phyloP scores from a whole-genome alignment of 352 stramenopile genomes.

The Phytophthora capsici region DNA sequence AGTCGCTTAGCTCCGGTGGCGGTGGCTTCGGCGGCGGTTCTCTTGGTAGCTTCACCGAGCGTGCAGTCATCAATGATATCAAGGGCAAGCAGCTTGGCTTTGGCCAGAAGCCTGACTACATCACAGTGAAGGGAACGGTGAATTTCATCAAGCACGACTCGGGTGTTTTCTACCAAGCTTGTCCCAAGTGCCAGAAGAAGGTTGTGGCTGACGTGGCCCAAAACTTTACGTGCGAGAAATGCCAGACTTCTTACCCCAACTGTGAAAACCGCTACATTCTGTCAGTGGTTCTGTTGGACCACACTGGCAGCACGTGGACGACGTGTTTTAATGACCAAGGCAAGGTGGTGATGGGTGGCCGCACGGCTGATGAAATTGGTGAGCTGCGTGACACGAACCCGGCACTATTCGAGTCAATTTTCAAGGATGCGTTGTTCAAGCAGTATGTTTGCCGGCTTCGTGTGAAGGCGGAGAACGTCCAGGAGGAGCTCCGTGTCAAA shows the following conservation, averaged over 20 bases:
- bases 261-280: slow-evolving; percentile 97
- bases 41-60: slow-evolving; percentile 86
- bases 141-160: slow-evolving; percentile 98
- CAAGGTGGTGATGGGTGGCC: slow-evolving; percentile 91
- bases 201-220: slow-evolving; percentile 93
- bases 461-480: slow-evolving; percentile 96
- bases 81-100: slow-evolving; percentile 95
- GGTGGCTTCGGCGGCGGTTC: slow-evolving; percentile 79
- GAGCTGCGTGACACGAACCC: slow-evolving; percentile 87
- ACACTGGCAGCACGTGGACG: slow-evolving; percentile 95
- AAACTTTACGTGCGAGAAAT: slow-evolving; percentile 97
- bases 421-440: slow-evolving; percentile 94
- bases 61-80: slow-evolving; percentile 93
- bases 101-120: slow-evolving; percentile 96
- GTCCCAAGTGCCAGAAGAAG: slow-evolving; percentile 92
- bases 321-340: slow-evolving; percentile 98
- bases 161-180: slow-evolving; percentile 88
- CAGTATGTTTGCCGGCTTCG: slow-evolving; percentile 88
- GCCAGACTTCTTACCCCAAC: slow-evolving; percentile 92
- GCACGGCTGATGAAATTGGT: slow-evolving; percentile 93
- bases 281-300: slow-evolving; percentile 93
- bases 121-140: slow-evolving; percentile 95
- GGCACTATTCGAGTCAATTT: slow-evolving; percentile 91
- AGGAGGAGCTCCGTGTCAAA: slow-evolving; percentile 96
- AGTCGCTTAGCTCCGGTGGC: slow-evolving; percentile 78